These are phyloP conservation scores for Brasilioporus rufonigricans DNA, from an alignment of 768 basidiomycete genomes.

Conservation along the genomic window DNA sequence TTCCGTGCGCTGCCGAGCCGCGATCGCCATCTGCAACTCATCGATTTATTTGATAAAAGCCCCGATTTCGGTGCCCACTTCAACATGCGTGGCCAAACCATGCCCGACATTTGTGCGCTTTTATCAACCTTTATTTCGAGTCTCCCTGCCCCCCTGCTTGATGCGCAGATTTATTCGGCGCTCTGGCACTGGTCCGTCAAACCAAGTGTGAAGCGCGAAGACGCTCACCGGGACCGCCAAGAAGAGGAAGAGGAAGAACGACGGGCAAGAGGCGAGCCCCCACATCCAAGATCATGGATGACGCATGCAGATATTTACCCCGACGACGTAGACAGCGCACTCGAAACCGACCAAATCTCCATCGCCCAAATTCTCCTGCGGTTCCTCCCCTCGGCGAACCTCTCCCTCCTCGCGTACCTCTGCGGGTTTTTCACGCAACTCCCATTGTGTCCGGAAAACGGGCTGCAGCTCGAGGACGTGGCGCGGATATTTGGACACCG, in stretches of 20 bases:
- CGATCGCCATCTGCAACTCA: slow-evolving; percentile 37
- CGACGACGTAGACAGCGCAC: slow-evolving; percentile 17
- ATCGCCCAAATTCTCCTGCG: slow-evolving; percentile 50
- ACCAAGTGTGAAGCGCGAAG: slow-evolving; percentile 38
- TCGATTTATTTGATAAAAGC: slow-evolving; percentile 37
- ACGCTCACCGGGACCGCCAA: slow-evolving; percentile 28
- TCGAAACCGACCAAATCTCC: slow-evolving; percentile 35
- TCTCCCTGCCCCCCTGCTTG: slow-evolving; percentile 46
- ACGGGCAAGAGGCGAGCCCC: slow-evolving; percentile 27
- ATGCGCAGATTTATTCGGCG: slow-evolving; percentile 38
- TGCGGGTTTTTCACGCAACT: slow-evolving; percentile 50
- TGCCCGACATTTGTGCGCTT: slow-evolving; percentile 44
- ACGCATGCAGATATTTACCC: slow-evolving; percentile 14
- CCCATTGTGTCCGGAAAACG: slow-evolving; percentile 49
- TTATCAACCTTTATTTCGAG: slow-evolving; percentile 47
- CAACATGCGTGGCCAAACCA: slow-evolving; percentile 35
- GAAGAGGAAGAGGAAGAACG: slow-evolving; percentile 34
- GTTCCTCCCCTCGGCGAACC: slow-evolving; percentile 41
- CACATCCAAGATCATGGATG: slow-evolving; percentile 11
- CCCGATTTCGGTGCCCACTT: slow-evolving; percentile 21
- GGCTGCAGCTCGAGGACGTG: slow-evolving; percentile 43
- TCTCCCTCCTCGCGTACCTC: slow-evolving; percentile 45
- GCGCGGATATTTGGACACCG: slow-evolving; percentile 45
- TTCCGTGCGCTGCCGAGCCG: slow-evolving; percentile 44
- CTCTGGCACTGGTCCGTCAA: slow-evolving; percentile 45